Base-by-base conservation (phyloP, 805 yeast species). In the Suhomyces prunicola region DNA sequence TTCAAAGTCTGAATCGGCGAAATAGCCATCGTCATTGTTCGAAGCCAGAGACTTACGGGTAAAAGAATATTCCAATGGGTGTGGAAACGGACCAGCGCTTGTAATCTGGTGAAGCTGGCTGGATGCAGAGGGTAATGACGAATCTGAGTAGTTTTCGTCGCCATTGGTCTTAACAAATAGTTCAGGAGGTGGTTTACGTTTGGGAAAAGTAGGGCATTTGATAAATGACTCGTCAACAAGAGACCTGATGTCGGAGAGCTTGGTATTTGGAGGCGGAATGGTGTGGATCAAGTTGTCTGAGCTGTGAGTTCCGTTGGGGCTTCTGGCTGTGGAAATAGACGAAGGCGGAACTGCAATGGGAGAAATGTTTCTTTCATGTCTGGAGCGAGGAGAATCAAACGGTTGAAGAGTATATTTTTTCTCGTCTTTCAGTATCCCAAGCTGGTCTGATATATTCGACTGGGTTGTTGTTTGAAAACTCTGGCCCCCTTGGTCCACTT, bases 131-230 rank as follows among this genome's bases (percentile, higher is more conserved):
- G 29, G 31, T 7, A 42, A 24, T 7, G 46, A 23, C 3, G 17
- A 3, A 9, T 42, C 46, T 8, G 46, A 42, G 13, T 6, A 17
- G 31, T 42, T 42, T 23, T 41, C 26, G n/a, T 45, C 22, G 9
- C 17, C 9, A 13, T 17, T 17, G 17, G 58, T 50, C 24, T 44
- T 46, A 19, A 27, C 36, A 39, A 31, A 49, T 50, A 33, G 2
- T 6, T 13, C 50, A 47, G 70, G 71, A 9, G 69, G 74, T 27
- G 72, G 73, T 56, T 64, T 69, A 33, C 74, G 61, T 49, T 60
- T 64, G 24, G 53, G 50, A 15, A 24, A 42, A 13, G 46, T 42
- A 15, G 13, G 4, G 31, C 27, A 24, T 6, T 22, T 23, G 27
- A 24, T 24, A 10, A 35, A 19, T 45, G 36, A 29, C 6, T 31